phyloP scores from a whole-genome alignment of 1,139 yeast genomes.

The Pichia sp. region DNA sequence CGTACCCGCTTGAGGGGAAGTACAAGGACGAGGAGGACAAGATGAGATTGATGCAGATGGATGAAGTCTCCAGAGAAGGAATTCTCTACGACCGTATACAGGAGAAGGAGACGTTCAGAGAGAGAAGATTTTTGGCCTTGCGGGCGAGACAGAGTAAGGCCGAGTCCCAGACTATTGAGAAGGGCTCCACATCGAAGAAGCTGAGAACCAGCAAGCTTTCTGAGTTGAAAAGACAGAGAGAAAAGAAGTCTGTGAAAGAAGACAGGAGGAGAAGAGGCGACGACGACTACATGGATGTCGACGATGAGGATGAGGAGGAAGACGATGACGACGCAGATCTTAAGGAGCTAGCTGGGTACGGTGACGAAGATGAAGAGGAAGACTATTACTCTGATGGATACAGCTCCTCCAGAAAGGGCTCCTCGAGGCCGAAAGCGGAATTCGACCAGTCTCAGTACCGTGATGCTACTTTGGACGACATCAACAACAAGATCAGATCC shows the following conservation, averaged over 20 bases:
- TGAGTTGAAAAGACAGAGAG: slow-evolving; percentile 83
- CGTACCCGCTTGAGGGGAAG: slow-evolving; percentile 94
- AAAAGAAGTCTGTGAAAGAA: slow-evolving; percentile 43
- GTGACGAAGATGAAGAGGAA: slow-evolving; percentile 23
- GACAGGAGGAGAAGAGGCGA: slow-evolving; percentile 29
- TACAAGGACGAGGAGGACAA: slow-evolving; percentile 81
- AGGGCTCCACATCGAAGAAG: slow-evolving; percentile 35
- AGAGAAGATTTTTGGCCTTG: slow-evolving; percentile 73
- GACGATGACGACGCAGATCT: slow-evolving; percentile 33
- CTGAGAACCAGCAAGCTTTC: slow-evolving; percentile 54
- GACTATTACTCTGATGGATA: slow-evolving; percentile 31
- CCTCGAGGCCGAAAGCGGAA: slow-evolving; percentile 26
- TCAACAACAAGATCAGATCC: slow-evolving; percentile 59
- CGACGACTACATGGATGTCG: slow-evolving; percentile 30
- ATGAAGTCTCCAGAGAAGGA: slow-evolving; percentile 89
- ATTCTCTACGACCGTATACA: slow-evolving; percentile 88
- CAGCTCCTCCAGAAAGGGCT: slow-evolving; percentile 29
- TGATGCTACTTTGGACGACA: slow-evolving; percentile 49
- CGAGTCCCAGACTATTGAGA: slow-evolving; percentile 30
- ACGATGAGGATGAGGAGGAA: slow-evolving; percentile 41
- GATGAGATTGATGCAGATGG: slow-evolving; percentile 61
- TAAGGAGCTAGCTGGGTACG: slow-evolving; percentile 30
- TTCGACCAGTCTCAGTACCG: slow-evolving; percentile 28
- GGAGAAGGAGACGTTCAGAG: slow-evolving; percentile 82
- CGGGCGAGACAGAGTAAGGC: slow-evolving; percentile 49